phyloP scores from a whole-genome alignment of 148 eudicot genomes.

The Polygonum aviculare region DNA sequence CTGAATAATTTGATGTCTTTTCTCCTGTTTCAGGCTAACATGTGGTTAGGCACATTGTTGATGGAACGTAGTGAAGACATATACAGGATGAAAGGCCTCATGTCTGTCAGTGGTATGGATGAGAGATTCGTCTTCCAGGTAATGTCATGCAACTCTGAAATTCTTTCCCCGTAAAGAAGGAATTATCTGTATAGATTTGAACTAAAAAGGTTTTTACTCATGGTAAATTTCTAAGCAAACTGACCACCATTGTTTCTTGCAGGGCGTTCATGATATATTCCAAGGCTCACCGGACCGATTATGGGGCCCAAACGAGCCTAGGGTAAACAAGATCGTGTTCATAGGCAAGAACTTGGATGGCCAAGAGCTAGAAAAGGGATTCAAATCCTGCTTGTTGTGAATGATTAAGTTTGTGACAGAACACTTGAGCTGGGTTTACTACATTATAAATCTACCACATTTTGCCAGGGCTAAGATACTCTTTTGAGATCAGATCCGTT shows the following conservation, averaged over 20 bases:
- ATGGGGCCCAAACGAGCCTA: constrained; percentile 60
- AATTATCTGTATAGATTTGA: not conserved
- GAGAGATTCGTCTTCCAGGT: constrained; percentile 99
- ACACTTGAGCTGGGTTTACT: not conserved
- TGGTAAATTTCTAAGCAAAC: not conserved
- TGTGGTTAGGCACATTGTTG: constrained; percentile 81
- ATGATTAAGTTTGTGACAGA: not conserved
- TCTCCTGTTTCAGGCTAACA: constrained; percentile 59
- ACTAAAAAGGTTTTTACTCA: not conserved
- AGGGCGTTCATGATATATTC: constrained; percentile 99
- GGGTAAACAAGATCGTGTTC: constrained; percentile 78
- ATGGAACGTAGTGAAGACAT: constrained; percentile 88
- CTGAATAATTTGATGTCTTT: not conserved
- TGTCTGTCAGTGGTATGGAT: constrained; percentile 78
- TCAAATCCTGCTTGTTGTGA: constrained; percentile 59
- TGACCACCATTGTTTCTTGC: constrained; percentile 8
- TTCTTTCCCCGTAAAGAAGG: not conserved
- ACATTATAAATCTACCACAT: not conserved
- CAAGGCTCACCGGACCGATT: constrained; percentile 91
- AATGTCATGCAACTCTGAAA: not conserved
- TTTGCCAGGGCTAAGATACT: not conserved
- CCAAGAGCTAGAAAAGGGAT: constrained; percentile 67
- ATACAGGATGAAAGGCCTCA: constrained; percentile 94
- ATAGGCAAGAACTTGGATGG: constrained; percentile 83
- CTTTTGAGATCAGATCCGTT: not conserved